These are phyloP conservation scores for Arabidopsis suecica DNA, from an alignment of 345 rosid species.

Conservation along the genomic window DNA sequence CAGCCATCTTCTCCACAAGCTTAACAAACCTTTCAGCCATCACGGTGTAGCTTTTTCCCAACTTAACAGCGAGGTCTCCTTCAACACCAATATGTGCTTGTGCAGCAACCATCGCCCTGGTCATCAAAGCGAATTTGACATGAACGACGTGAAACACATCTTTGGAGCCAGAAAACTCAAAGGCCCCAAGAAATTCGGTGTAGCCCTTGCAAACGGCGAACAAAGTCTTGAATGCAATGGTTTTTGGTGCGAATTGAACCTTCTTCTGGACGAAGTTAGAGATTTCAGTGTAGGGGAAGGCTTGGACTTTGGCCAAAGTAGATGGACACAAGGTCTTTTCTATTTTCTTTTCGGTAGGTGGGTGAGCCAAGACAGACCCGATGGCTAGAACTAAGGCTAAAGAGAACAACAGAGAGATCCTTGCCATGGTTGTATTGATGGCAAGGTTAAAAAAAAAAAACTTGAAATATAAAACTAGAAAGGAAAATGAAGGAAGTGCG, in stretches of 20 bases:
- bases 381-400: conserved; percentile 40
- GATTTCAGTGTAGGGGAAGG: conserved; percentile 22
- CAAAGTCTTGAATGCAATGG: background rate
- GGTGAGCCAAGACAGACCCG: conserved; percentile 35
- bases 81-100: conserved; percentile 26
- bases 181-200: background rate
- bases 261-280: background rate
- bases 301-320: conserved; percentile 30
- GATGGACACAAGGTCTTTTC: conserved; percentile 21
- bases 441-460: background rate
- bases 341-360: conserved; percentile 19
- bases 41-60: background rate
- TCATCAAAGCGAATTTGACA: conserved; percentile 5
- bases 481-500: conserved; percentile 41
- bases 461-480: background rate
- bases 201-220: conserved; percentile 30
- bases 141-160: background rate
- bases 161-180: background rate
- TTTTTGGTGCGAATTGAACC: background rate
- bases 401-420: conserved; percentile 46
- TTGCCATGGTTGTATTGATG: conserved; percentile 45
- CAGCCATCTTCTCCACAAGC: background rate
- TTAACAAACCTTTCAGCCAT: conserved; percentile 23
- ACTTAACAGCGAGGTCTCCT: background rate
- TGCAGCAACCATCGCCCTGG: background rate